These are phyloP conservation scores for Ilyonectria robusta DNA, from an alignment of 2,329 filamentous ascomycete species.

Conservation along the genomic window DNA sequence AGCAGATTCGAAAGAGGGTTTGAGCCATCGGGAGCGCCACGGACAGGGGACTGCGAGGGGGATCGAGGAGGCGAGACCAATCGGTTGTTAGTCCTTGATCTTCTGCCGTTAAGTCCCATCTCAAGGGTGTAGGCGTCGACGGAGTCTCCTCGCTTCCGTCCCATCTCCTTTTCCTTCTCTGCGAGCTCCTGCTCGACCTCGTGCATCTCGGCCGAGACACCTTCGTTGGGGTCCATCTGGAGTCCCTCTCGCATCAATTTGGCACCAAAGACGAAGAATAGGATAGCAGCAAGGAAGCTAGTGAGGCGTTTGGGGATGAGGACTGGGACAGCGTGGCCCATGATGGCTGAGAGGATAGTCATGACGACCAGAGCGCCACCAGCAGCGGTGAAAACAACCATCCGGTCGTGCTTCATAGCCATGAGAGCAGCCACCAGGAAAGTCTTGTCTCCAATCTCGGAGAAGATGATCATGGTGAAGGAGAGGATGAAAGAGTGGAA, in stretches of 20 bases:
- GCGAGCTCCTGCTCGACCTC: conserved; percentile 95
- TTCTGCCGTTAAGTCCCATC: conserved; percentile 80
- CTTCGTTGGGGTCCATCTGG: conserved; percentile 89
- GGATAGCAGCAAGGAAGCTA: conserved; percentile 84
- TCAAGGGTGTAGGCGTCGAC: conserved; percentile 85
- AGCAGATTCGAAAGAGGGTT: conserved; percentile 58
- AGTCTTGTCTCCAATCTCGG: conserved; percentile 98
- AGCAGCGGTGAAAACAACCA: conserved; percentile 96
- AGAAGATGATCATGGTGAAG: conserved; percentile 97
- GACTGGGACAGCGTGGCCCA: conserved; percentile 92
- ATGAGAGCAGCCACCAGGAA: conserved; percentile 97
- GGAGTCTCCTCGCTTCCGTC: conserved; percentile 72
- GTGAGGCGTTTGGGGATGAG: conserved; percentile 93
- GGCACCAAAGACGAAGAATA: conserved; percentile 92
- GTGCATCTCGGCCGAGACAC: conserved; percentile 96
- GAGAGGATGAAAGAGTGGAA: conserved; percentile 92
- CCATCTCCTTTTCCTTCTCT: conserved; percentile 88
- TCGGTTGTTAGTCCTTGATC: conserved; percentile 80
- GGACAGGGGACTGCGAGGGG: conserved; percentile 81
- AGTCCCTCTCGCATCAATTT: conserved; percentile 89
- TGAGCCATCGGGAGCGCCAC: conserved; percentile 67
- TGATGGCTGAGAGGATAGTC: conserved; percentile 92
- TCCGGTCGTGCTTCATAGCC: conserved; percentile 97
- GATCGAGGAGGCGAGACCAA: conserved; percentile 86
- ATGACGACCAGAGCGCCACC: conserved; percentile 92